Evolutionary conservation across 257 asterid species (phyloP).

Genomic region (Solanum tacnaense): DNA sequence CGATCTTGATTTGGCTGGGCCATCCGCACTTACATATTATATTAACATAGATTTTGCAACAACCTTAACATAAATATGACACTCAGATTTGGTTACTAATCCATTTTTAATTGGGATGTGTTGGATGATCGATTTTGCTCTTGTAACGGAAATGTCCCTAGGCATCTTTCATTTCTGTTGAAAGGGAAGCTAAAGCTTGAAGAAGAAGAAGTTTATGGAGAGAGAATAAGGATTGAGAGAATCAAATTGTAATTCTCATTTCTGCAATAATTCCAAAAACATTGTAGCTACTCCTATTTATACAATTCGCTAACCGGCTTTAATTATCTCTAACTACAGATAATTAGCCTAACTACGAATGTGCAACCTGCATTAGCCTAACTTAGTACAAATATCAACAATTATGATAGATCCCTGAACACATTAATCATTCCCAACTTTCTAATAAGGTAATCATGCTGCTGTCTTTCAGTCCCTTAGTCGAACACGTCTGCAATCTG

Average conservation of each 20-base stretch:
- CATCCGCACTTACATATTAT: not conserved
- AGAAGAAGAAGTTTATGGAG: not conserved
- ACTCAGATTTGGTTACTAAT: not conserved
- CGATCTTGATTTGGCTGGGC: not conserved
- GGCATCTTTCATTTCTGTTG: not conserved
- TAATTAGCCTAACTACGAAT: not conserved
- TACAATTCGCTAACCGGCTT: not conserved
- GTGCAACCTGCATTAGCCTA: not conserved
- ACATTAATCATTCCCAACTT: not conserved
- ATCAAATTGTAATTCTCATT: not conserved
- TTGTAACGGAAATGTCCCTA: not conserved
- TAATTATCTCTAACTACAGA: not conserved
- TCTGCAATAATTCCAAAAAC: not conserved
- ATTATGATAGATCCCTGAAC: not conserved
- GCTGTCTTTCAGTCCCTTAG: not conserved
- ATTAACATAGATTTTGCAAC: not conserved
- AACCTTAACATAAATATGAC: not conserved
- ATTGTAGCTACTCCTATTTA: not conserved
- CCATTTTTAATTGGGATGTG: not conserved
- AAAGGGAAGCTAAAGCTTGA: not conserved
- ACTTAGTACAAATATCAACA: not conserved
- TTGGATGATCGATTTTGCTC: not conserved
- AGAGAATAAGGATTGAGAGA: not conserved
- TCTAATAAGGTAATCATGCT: not conserved
- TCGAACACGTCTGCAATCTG: not conserved